Conservation (phyloP, 1,284 basidiomycete genomes). For the Leccinum variabile region DNA sequence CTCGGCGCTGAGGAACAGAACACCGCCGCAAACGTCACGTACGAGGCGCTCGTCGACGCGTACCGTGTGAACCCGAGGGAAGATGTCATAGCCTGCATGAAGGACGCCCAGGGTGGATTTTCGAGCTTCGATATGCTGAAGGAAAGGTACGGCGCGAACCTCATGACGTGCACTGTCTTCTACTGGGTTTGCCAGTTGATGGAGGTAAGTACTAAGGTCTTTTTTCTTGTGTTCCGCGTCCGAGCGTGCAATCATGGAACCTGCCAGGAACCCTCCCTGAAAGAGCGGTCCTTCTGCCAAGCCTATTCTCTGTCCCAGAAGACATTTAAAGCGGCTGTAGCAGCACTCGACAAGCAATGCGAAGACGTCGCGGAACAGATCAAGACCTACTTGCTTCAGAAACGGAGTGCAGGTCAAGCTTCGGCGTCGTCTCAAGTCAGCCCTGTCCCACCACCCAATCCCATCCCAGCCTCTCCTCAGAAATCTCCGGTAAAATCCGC, state of each 20-base stretch:
- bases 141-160: slow-evolving; percentile 18
- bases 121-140: slow-evolving; percentile 17
- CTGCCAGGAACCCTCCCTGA: slow-evolving; percentile 26
- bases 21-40: slow-evolving; percentile 15
- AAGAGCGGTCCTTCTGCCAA: slow-evolving; percentile 20
- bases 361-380: slow-evolving; percentile 30
- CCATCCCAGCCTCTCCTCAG: slow-evolving; percentile 10
- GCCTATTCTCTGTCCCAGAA: slow-evolving; percentile 18
- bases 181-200: slow-evolving; percentile 35
- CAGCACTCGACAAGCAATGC: slow-evolving; percentile 27
- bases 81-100: slow-evolving; percentile 30
- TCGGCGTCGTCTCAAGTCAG: slow-evolving; percentile 1
- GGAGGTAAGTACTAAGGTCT: slow-evolving; percentile 21
- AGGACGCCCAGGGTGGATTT: slow-evolving; percentile 27
- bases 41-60: slow-evolving; percentile 24
- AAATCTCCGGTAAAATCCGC: slow-evolving; percentile 26
- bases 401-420: background rate
- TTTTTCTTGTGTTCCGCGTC: background rate
- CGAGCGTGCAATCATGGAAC: background rate
- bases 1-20: slow-evolving; percentile 10
- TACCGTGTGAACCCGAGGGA: slow-evolving; percentile 11
- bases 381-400: slow-evolving; percentile 13
- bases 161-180: slow-evolving; percentile 26
- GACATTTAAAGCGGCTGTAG: slow-evolving; percentile 20
- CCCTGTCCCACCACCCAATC: background rate